Evolutionary conservation across 805 yeast genomes (phyloP), one percentile per base, ranked within the genome.

Genomic region (Pichia paraexigua): DNA sequence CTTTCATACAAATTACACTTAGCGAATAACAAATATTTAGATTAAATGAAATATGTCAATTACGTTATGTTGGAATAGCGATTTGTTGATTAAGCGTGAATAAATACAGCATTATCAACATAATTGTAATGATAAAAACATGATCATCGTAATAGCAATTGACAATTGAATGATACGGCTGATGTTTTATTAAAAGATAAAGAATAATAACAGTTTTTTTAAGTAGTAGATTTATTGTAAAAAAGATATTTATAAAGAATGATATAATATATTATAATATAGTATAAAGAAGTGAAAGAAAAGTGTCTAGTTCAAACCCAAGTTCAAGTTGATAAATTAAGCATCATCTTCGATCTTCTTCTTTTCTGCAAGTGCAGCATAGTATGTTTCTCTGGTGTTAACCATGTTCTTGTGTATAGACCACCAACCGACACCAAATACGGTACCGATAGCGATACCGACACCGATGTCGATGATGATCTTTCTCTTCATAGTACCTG

Each of bases 401-500:
- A 87, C 85, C 55, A 75, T 60, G 39, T 82, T 79, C 75, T 79
- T 83, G 85, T 91, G 97, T 80, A 71, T 75, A 28, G 80, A 81
- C 88, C 96, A 85, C 94, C 92, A 90, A 72, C 76, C 78, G 58
- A 77, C 73, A 55, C 84, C 90, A 64, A 82, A 78, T 41, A 69
- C 78, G 41, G 62, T 53, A 54, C 73, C 73, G 30, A 68, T 45
- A 13, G 64, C 49, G 47, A 50, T 44, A 39, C 94, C 95, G 58
- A 84, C 71, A 61, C 81, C 58, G 68, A 91, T 80, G 64, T 91
- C 97, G 60, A 85, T 79, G 66, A 83, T 76, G 70, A 87, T 80
- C 73, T 83, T 86, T 76, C 80, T 87, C 74, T 80, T 87, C 60
- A 91, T 78, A 56, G 85, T 74, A 60, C 97, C 97, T 50, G 83